A percentile compares a stretch with the other conserved stretches of the same genome.
Evolutionary conservation across 192 early-diverging fungal genomes (phyloP).

Genomic region (Polychytrium aggregatum): DNA sequence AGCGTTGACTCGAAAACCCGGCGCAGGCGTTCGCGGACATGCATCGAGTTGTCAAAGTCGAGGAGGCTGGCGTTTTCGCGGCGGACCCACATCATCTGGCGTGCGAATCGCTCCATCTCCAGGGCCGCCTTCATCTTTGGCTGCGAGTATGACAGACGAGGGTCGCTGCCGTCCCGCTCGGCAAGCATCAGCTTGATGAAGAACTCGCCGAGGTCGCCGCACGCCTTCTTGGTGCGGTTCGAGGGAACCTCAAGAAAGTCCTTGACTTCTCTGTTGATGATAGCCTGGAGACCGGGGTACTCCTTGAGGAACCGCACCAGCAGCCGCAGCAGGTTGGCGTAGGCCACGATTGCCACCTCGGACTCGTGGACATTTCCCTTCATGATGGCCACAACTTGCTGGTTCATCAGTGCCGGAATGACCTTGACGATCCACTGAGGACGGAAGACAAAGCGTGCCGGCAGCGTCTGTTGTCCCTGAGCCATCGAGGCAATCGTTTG

Average conservation of each 20-base stretch:
- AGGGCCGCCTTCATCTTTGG: too few species aligned
- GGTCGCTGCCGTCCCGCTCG: too few species aligned
- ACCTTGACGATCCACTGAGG: conserved; percentile 3
- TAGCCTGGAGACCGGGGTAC: conserved; percentile 2
- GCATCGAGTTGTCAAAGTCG: too few species aligned
- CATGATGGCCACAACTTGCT: conserved; percentile 7
- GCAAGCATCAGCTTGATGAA: conserved; percentile 9
- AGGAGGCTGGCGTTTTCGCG: too few species aligned
- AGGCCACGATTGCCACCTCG: conserved; percentile 2
- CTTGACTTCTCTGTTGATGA: background rate
- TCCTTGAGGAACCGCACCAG: background rate
- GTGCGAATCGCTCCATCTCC: too few species aligned
- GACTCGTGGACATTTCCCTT: conserved; percentile 5
- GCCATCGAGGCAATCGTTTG: too few species aligned
- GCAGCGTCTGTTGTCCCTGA: too few species aligned
- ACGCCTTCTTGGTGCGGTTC: background rate
- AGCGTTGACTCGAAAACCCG: too few species aligned
- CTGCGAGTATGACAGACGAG: too few species aligned
- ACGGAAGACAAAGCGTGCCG: conserved; percentile 5
- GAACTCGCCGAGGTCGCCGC: conserved; percentile 3
- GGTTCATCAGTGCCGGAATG: conserved; percentile 2
- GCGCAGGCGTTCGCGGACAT: too few species aligned
- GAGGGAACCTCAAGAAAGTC: background rate
- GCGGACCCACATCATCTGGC: too few species aligned
- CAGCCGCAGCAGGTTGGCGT: background rate